These are phyloP conservation scores for Diaporthe citri DNA, from an alignment of 2,329 filamentous ascomycete species.

Conservation along the genomic window DNA sequence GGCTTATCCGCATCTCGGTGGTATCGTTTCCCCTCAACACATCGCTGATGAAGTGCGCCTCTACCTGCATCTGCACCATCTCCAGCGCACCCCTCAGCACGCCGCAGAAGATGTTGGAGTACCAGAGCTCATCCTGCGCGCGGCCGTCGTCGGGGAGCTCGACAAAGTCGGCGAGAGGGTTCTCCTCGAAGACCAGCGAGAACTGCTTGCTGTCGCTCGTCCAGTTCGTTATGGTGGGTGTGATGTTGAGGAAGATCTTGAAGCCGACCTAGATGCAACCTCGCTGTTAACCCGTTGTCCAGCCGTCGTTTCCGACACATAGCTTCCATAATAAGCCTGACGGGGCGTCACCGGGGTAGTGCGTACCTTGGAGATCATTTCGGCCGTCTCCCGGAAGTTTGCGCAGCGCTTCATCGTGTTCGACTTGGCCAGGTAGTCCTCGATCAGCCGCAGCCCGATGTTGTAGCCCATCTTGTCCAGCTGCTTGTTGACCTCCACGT, in stretches of 20 bases:
- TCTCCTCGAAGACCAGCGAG: slow-evolving; percentile 95
- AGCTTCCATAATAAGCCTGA: neutral
- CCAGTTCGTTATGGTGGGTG: slow-evolving; percentile 94
- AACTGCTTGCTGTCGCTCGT: slow-evolving; percentile 96
- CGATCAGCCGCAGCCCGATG: slow-evolving; percentile 93
- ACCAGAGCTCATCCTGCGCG: slow-evolving; percentile 97
- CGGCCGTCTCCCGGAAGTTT: slow-evolving; percentile 95
- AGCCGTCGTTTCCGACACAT: neutral
- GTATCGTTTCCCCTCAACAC: slow-evolving; percentile 93
- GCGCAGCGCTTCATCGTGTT: slow-evolving; percentile 88
- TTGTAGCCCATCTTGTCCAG: slow-evolving; percentile 99
- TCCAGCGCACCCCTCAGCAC: slow-evolving; percentile 91
- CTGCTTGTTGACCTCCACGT: slow-evolving; percentile 95
- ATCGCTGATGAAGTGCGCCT: slow-evolving; percentile 96
- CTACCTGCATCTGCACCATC: slow-evolving; percentile 99
- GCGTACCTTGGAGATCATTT: slow-evolving; percentile 91
- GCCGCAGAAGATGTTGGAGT: slow-evolving; percentile 96
- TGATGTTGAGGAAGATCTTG: slow-evolving; percentile 98
- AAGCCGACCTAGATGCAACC: slow-evolving; percentile 81
- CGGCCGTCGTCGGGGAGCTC: slow-evolving; percentile 96
- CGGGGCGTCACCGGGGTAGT: neutral
- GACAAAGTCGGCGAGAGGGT: slow-evolving; percentile 96
- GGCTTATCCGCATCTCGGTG: slow-evolving; percentile 94
- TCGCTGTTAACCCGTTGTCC: neutral
- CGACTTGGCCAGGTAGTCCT: slow-evolving; percentile 97